Evolutionary conservation across 176 grass and related monocot genomes (phyloP).

Genomic region (Alloteropsis semialata): DNA sequence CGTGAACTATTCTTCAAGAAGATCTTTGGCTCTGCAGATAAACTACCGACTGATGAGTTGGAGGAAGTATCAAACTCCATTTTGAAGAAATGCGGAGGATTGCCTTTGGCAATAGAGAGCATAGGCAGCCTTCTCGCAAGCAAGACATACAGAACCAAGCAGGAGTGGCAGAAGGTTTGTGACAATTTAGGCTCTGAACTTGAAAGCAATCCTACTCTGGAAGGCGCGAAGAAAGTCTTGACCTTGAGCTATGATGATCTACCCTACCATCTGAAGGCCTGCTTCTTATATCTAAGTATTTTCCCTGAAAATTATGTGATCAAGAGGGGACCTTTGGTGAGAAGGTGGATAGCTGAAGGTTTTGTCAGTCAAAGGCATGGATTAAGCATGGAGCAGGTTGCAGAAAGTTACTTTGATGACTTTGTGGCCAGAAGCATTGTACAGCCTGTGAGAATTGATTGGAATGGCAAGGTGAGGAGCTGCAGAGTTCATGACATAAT

Average conservation of each 20-base stretch:
- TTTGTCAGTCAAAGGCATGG: constrained; percentile 27
- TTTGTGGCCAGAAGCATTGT: constrained; percentile 28
- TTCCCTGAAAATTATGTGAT: constrained; percentile 25
- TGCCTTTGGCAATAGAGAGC: constrained; percentile 33
- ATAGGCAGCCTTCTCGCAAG: constrained; percentile 12
- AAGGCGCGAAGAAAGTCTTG: constrained; percentile 10
- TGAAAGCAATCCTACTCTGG: constrained; percentile 5
- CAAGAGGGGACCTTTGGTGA: constrained; percentile 13
- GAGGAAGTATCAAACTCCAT: constrained; percentile 13
- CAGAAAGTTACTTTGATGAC: constrained; percentile 33
- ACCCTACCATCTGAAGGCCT: constrained; percentile 39
- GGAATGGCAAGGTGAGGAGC: constrained; percentile 26
- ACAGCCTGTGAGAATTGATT: constrained; percentile 12
- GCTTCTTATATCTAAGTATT: constrained; percentile 36
- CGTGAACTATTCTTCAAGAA: constrained; percentile 1
- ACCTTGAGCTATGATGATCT: constrained; percentile 45
- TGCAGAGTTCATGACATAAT: constrained; percentile 44
- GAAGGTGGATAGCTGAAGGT: constrained; percentile 47
- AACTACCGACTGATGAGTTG: constrained; percentile 2
- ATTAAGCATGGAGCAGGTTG: constrained; percentile 21
- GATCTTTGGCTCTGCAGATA: constrained; percentile 8
- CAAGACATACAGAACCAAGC: not conserved
- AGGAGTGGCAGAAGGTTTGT: constrained; percentile 31
- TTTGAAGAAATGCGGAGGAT: constrained; percentile 35
- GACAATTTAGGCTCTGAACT: constrained; percentile 24